Conservation (phyloP, 2,329 filamentous ascomycete species). For the Alternaria rosae region DNA sequence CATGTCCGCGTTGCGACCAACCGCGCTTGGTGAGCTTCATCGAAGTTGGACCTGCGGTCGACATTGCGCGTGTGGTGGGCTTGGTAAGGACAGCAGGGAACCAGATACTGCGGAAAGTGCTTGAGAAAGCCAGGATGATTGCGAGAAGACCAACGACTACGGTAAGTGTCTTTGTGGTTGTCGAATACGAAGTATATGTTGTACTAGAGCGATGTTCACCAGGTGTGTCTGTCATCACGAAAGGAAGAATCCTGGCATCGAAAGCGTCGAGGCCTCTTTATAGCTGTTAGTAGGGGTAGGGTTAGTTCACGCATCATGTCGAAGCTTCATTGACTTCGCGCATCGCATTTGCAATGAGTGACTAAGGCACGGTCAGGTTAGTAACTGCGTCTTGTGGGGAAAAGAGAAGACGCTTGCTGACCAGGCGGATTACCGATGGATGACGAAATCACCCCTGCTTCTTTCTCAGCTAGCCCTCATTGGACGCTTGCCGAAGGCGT, state of each 20-base stretch:
- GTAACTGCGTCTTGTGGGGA: slow-evolving; percentile 1
- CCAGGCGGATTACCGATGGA: slow-evolving; percentile 40
- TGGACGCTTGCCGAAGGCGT: slow-evolving; percentile 24
- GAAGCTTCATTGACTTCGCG: slow-evolving; percentile 30
- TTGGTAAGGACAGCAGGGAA: slow-evolving; percentile 46
- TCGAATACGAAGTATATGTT: slow-evolving; percentile 24
- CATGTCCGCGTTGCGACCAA: slow-evolving; percentile 75
- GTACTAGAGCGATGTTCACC: slow-evolving; percentile 22
- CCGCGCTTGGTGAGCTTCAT: slow-evolving; percentile 76
- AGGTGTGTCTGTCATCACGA: slow-evolving; percentile 41
- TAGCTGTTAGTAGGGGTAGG: slow-evolving; percentile 26
- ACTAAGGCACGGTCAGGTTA: slow-evolving; percentile 38
- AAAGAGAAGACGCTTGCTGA: background rate
- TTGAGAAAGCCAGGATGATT: slow-evolving; percentile 57
- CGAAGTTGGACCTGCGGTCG: slow-evolving; percentile 38
- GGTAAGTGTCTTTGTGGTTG: slow-evolving; percentile 38
- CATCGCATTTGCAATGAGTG: slow-evolving; percentile 45
- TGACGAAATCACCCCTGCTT: slow-evolving; percentile 30
- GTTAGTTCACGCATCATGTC: slow-evolving; percentile 35
- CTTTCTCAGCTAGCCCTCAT: slow-evolving; percentile 33
- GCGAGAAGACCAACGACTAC: slow-evolving; percentile 47
- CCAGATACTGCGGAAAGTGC: slow-evolving; percentile 45
- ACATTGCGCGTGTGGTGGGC: slow-evolving; percentile 48
- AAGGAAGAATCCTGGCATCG: slow-evolving; percentile 14
- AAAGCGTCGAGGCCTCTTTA: slow-evolving; percentile 31